phyloP scores from a whole-genome alignment of 305 asterid genomes.

The Fraxinus sp. region DNA sequence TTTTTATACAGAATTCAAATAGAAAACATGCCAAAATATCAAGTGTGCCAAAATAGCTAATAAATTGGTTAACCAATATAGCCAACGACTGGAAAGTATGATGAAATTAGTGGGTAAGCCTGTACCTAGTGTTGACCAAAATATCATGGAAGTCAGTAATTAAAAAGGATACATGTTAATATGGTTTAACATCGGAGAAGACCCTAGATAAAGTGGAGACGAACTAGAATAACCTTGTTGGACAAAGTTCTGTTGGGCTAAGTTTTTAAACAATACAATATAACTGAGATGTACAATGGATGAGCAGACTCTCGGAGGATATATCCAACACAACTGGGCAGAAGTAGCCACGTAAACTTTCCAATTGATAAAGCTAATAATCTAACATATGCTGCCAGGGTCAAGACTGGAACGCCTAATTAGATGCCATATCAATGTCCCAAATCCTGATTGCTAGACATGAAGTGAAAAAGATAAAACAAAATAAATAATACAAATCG shows the following conservation, averaged over 20 bases:
- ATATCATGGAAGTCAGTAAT: background rate
- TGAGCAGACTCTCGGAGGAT: background rate
- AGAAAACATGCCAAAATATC: background rate
- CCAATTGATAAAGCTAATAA: background rate
- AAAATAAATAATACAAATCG: background rate
- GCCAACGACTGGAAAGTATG: background rate
- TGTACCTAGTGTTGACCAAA: background rate
- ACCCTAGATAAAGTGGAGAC: background rate
- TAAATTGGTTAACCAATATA: background rate
- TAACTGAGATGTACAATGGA: slow-evolving; percentile 13
- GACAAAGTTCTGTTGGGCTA: background rate
- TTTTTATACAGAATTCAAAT: background rate
- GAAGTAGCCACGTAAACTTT: background rate
- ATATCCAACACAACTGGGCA: background rate
- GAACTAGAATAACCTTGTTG: background rate
- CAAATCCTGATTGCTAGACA: background rate
- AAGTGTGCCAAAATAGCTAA: background rate
- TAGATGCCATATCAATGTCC: background rate
- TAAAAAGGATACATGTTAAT: background rate
- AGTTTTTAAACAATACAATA: slow-evolving; percentile 4
- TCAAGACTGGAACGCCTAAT: background rate
- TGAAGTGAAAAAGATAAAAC: background rate
- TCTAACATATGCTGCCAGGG: background rate
- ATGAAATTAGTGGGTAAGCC: background rate
- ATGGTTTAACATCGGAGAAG: background rate